These are phyloP conservation scores for Dovyalis caffra DNA, from an alignment of 345 rosid genomes.

Conservation along the genomic window DNA sequence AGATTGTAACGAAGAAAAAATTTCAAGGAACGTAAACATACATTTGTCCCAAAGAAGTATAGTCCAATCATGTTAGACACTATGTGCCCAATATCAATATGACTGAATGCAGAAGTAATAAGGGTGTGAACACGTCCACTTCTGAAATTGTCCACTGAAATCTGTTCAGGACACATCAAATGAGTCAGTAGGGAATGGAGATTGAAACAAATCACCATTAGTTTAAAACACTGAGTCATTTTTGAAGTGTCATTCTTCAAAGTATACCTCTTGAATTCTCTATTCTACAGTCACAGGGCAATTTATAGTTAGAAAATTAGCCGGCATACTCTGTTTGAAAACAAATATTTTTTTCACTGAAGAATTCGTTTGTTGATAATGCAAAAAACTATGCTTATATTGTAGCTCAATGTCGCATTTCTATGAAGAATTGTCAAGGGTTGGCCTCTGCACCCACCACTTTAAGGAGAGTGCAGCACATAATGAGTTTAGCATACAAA, in stretches of 20 bases:
- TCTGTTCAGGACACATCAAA: conserved; percentile 47
- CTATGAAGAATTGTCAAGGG: background rate
- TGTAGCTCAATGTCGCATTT: background rate
- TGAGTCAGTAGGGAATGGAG: conserved; percentile 10
- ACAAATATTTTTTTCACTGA: background rate
- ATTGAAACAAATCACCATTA: background rate
- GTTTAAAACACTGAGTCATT: background rate
- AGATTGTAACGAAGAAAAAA: conserved; percentile 8
- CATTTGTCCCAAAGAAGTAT: conserved; percentile 81
- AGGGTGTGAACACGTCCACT: conserved; percentile 65
- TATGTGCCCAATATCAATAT: conserved; percentile 58
- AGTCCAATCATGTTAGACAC: conserved; percentile 87
- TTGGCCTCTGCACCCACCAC: background rate
- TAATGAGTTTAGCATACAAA: conserved; percentile 2
- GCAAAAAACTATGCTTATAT: background rate
- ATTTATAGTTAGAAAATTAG: background rate
- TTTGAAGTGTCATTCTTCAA: background rate
- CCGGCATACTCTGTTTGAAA: background rate
- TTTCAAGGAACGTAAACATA: conserved; percentile 32
- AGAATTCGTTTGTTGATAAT: background rate
- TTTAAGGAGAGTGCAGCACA: conserved; percentile 7
- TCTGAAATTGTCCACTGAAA: conserved; percentile 70
- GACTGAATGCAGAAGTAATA: conserved; percentile 90
- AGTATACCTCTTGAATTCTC: conserved; percentile 1
- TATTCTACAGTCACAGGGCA: background rate